Base-by-base conservation (phyloP, 2,329 filamentous ascomycete species). In the Cylindrodendrum hubeiense region DNA sequence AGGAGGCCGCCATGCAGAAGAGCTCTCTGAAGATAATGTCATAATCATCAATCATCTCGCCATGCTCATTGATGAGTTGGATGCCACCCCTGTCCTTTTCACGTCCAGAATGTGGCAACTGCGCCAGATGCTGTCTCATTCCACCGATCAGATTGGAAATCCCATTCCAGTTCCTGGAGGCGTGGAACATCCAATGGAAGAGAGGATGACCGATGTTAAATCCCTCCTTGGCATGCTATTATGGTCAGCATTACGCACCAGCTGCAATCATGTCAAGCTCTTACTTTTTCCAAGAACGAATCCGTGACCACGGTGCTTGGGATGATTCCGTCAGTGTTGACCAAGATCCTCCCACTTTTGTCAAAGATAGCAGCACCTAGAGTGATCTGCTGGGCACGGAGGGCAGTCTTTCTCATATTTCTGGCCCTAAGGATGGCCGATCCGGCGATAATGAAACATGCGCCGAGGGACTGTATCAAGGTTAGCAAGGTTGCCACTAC, bases 101-200 rank as follows among this genome's bases (percentile, higher is more conserved):
- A n/a, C 67, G 61, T 13, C 65, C 62, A 28, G 64, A 66, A 41
- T 74, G 72, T 7, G 84, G 78, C 67, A 87, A 75, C 76, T 84
- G 69, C 70, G 85, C 80, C n/a, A 97, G 79, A 70, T 96, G 93
- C 41, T 84, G 85, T 58, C 86, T 86, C 91, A 97, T 97, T 44
- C 87, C 87, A 7, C 87, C 87, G 24, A 97, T 84, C 5, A 96
- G 82, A 47, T 89, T 87, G 59, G 84, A 84, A 26, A 97, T 85
- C 43, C 88, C 86, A 8, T 80, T 76, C 94, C 94, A 97, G 77
- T 94, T 91, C 63, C 90, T 87, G 7, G 92, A 93, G 3, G 93
- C 92, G 61, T 92, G 88, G 75, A 93, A 97, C 74, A 96, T 91
- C 94, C 94, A 97, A 53, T 94, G 89, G 78, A 96, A 97, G 2